A percentile compares a stretch with the other conserved stretches of the same genome.
These are phyloP conservation scores for Trypanosoma boissoni DNA, from an alignment of 208 protist genomes.

Conservation along the genomic window DNA sequence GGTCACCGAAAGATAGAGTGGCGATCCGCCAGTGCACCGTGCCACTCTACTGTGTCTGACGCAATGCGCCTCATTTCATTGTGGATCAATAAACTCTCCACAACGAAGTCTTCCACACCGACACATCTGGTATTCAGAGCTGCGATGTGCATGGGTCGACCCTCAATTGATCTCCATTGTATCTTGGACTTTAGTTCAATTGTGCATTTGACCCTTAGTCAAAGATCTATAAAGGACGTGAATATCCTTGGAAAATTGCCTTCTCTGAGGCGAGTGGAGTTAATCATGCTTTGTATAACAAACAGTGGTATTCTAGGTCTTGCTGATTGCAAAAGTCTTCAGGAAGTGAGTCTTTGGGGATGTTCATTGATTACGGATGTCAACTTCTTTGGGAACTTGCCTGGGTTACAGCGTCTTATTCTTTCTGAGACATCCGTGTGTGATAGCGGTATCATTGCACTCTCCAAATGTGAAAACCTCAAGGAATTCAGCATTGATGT, in stretches of 20 bases:
- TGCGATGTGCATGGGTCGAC: not conserved
- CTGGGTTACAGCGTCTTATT: slow-evolving; percentile 26
- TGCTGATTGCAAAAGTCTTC: slow-evolving; percentile 25
- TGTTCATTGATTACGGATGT: slow-evolving; percentile 7
- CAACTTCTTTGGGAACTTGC: slow-evolving; percentile 2
- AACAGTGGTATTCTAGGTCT: slow-evolving; percentile 11
- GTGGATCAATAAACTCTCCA: slow-evolving; percentile 14
- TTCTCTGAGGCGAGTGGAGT: slow-evolving; percentile 37
- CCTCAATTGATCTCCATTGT: not conserved
- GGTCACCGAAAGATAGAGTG: slow-evolving; percentile 10
- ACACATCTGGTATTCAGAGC: not conserved
- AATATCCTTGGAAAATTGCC: slow-evolving; percentile 27
- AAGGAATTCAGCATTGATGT: slow-evolving; percentile 45
- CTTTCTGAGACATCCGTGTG: slow-evolving; percentile 39
- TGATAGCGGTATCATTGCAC: slow-evolving; percentile 33
- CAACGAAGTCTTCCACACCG: not conserved
- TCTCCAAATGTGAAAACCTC: slow-evolving; percentile 34
- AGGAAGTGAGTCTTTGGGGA: slow-evolving; percentile 14
- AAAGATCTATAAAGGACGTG: slow-evolving; percentile 24
- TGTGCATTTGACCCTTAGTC: slow-evolving; percentile 12
- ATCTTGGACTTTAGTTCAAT: slow-evolving; percentile 9
- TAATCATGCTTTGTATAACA: slow-evolving; percentile 24
- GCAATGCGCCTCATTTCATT: not conserved
- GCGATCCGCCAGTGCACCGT: not conserved
- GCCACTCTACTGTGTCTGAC: not conserved